Evolutionary conservation across 23 red algal genomes (phyloP), one percentile per base, ranked within the genome.

Genomic region (Gracilariopsis chorda): DNA sequence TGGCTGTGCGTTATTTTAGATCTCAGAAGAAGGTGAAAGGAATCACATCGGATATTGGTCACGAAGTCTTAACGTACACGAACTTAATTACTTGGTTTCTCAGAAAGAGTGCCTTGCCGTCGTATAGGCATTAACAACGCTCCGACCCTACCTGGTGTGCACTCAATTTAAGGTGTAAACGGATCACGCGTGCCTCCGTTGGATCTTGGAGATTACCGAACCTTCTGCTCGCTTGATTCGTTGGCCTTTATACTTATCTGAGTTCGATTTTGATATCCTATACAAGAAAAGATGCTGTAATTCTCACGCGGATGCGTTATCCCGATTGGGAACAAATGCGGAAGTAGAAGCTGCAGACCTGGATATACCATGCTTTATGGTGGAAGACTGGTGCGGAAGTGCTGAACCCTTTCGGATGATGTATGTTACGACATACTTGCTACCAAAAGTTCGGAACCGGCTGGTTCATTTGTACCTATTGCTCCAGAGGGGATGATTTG

Each of bases 401-500:
- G 2, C 59, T 16, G 11, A 3, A 34, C 27, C 59, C n/a, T n/a
- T n/a, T n/a, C n/a, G n/a, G n/a, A n/a, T n/a, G n/a, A n/a, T n/a
- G n/a, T n/a, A n/a, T n/a, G n/a, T n/a, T n/a, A n/a, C n/a, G n/a
- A n/a, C n/a, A n/a, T n/a, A n/a, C n/a, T n/a, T n/a, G n/a, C n/a
- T n/a, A n/a, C n/a, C n/a, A n/a, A n/a, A n/a, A n/a, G n/a, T n/a
- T n/a, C n/a, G n/a, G n/a, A n/a, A n/a, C n/a, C n/a, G n/a, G n/a
- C n/a, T 3, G 59, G 59, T 3, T 35, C 32, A 11, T 64, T 34
- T 33, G 59, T 30, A 49, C 59, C 44, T n/a, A 74, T 87, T 3
- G 17, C 83, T 28, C 32, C 83, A 1, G 83, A 75, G 12, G 63
- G 73, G 62, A 58, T 73, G 59, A 14, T 87, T 39, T 10, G 63